Conservation (phyloP, 2,329 filamentous ascomycete genomes). For the Catunica adiposa region DNA sequence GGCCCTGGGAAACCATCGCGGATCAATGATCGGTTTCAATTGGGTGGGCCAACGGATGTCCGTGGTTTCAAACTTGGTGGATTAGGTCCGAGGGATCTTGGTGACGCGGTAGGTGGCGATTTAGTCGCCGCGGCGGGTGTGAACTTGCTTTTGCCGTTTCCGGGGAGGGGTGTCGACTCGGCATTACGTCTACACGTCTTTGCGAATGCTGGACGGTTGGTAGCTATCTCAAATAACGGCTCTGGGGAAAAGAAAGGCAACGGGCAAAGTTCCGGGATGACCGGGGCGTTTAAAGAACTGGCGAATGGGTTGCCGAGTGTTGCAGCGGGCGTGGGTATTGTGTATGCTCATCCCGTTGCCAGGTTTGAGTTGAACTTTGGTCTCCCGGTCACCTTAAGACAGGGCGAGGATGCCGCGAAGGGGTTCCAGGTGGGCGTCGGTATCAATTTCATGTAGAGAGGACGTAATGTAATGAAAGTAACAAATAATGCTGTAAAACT, state of each 20-base stretch:
- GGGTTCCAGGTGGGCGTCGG: constrained; percentile 91
- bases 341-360: constrained; percentile 88
- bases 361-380: constrained; percentile 94
- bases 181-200: constrained; percentile 81
- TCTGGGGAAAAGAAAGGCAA: constrained; percentile 30
- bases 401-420: constrained; percentile 76
- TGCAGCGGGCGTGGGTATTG: constrained; percentile 73
- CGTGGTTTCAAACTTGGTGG: constrained; percentile 84
- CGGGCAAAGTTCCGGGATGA: constrained; percentile 27
- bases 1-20: constrained; percentile 49
- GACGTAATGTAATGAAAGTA: background rate
- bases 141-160: constrained; percentile 71
- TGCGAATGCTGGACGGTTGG: constrained; percentile 71
- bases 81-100: constrained; percentile 71
- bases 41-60: constrained; percentile 87
- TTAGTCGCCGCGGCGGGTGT: constrained; percentile 79
- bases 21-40: constrained; percentile 86
- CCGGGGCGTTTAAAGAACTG: constrained; percentile 43
- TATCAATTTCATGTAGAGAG: constrained; percentile 72
- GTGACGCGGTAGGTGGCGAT: constrained; percentile 79
- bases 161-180: constrained; percentile 63
- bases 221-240: constrained; percentile 42
- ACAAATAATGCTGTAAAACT: background rate
- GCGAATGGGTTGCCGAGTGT: constrained; percentile 64
- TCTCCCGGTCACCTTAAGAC: constrained; percentile 63